These are phyloP conservation scores for Ophiostoma tasmaniense DNA, from an alignment of 2,329 filamentous ascomycete genomes.

Conservation along the genomic window DNA sequence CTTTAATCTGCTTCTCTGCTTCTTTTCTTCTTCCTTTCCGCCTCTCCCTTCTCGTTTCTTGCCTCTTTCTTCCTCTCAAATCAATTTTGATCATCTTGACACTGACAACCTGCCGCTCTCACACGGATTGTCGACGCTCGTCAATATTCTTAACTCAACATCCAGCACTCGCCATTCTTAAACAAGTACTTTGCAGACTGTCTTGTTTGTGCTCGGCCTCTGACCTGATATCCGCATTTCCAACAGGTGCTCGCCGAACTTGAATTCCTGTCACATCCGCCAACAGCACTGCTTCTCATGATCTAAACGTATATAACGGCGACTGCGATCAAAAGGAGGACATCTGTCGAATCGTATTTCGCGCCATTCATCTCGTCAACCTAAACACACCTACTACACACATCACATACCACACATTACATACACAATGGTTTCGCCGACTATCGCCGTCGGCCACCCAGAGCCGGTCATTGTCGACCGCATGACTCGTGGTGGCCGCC, in stretches of 20 bases:
- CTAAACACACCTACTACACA: neutral
- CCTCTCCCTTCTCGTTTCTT: neutral
- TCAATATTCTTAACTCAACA: neutral
- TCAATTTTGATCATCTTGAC: neutral
- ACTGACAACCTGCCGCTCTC: neutral
- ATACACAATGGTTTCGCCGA: slow-evolving; percentile 15
- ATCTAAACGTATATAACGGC: neutral
- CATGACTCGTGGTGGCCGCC: slow-evolving; percentile 65
- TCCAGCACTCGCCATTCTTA: neutral
- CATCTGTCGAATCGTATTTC: neutral
- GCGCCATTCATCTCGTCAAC: neutral
- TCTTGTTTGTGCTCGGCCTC: neutral
- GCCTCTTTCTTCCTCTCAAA: neutral
- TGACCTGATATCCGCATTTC: neutral
- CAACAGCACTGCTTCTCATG: neutral
- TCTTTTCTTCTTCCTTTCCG: neutral
- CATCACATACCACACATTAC: neutral
- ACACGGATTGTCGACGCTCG: slow-evolving; percentile 1
- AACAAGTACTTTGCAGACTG: neutral
- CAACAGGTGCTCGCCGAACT: neutral
- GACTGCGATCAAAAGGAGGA: neutral
- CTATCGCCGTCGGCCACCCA: slow-evolving; percentile 22
- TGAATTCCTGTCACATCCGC: neutral
- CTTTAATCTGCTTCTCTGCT: neutral
- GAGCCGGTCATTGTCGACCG: slow-evolving; percentile 33